Conservation (phyloP, 208 protist genomes). For the Porcisia deanei region DNA sequence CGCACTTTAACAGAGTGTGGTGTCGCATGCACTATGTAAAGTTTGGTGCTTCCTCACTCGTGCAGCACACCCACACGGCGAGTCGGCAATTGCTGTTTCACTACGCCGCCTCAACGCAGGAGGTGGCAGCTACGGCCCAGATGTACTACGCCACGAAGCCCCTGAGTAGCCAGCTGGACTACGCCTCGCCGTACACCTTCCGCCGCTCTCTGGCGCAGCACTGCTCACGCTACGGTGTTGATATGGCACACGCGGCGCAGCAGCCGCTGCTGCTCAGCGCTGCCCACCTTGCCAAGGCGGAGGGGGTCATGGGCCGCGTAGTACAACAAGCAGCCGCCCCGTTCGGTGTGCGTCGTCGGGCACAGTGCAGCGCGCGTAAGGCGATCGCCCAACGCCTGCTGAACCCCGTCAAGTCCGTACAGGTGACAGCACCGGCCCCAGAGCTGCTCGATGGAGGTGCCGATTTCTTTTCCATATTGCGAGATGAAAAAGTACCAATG, state of each 20-base stretch:
- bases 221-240: constrained; percentile 67
- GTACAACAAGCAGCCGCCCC: constrained; percentile 34
- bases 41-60: constrained; percentile 69
- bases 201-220: constrained; percentile 64
- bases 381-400: constrained; percentile 42
- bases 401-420: constrained; percentile 39
- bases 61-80: constrained; percentile 79
- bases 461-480: constrained; percentile 17
- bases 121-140: constrained; percentile 70
- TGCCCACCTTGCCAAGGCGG: constrained; percentile 60
- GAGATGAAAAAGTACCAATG: constrained; percentile 10
- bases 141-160: constrained; percentile 89
- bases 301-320: constrained; percentile 50
- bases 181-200: constrained; percentile 80
- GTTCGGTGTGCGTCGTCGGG: constrained; percentile 66
- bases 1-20: constrained; percentile 69
- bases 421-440: constrained; percentile 31
- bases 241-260: constrained; percentile 66
- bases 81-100: constrained; percentile 74
- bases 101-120: constrained; percentile 58
- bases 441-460: constrained; percentile 58
- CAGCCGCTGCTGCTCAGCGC: constrained; percentile 62
- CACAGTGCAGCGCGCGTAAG: constrained; percentile 25
- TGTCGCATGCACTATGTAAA: constrained; percentile 83
- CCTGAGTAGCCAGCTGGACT: constrained; percentile 70